phyloP scores from a whole-genome alignment of 140 eudicot species.

The Senecio squalidus region DNA sequence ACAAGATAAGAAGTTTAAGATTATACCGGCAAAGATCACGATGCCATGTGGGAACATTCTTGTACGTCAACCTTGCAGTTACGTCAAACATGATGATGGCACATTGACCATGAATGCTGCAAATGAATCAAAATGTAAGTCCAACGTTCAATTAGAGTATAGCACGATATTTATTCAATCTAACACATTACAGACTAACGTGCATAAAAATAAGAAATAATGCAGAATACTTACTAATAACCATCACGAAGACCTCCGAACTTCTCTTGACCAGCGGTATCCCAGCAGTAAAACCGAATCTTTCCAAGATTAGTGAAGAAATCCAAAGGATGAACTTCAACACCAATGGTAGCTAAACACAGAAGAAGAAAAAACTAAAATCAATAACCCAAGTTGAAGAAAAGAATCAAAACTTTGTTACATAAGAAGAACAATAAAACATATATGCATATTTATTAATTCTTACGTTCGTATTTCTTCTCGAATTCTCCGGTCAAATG shows the following conservation, averaged over 20 bases:
- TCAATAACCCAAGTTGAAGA: background rate
- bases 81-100: background rate
- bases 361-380: background rate
- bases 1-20: background rate
- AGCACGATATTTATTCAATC: background rate
- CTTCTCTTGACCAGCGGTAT: constrained; percentile 62
- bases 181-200: background rate
- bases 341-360: constrained; percentile 54
- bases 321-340: constrained; percentile 58
- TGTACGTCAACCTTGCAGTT: background rate
- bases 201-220: no score
- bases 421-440: background rate
- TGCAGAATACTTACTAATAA: constrained; percentile 41
- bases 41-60: constrained; percentile 2
- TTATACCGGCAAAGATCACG: background rate
- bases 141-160: background rate
- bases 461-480: constrained; percentile 49
- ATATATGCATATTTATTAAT: no score
- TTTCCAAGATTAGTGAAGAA: constrained; percentile 61
- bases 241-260: constrained; percentile 62
- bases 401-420: background rate
- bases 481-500: constrained; percentile 59
- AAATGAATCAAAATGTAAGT: background rate
- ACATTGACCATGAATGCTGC: background rate
- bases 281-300: constrained; percentile 56